Conservation (phyloP, 352 stramenopile genomes). For the Pythium aquatile region DNA sequence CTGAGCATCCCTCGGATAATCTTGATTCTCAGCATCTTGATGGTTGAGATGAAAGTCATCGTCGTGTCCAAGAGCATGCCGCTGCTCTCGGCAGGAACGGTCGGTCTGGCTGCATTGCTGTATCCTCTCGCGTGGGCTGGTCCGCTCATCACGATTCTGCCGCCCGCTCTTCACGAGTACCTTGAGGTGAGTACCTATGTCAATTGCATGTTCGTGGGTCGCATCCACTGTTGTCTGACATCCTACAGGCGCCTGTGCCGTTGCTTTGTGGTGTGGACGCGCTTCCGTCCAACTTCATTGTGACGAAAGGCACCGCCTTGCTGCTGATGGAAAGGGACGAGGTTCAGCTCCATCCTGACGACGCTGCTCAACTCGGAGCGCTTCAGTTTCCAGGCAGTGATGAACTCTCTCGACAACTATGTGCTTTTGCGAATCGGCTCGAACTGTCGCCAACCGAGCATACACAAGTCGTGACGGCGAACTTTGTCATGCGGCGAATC, state of each 20-base stretch:
- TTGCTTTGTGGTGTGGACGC: constrained; percentile 25
- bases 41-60: constrained; percentile 33
- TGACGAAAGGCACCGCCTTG: constrained; percentile 24
- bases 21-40: constrained; percentile 14
- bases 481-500: constrained; percentile 20
- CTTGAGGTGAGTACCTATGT: constrained; percentile 16
- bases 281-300: constrained; percentile 15
- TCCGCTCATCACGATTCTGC: constrained; percentile 28
- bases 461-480: constrained; percentile 1
- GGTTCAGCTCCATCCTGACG: constrained; percentile 21
- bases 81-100: constrained; percentile 18
- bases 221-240: background rate
- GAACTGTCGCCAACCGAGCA: background rate
- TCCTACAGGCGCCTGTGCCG: constrained; percentile 24
- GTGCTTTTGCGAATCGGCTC: constrained; percentile 7
- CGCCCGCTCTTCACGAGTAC: constrained; percentile 23
- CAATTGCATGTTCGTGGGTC: too few relatives aligned
- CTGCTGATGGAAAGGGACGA: constrained; percentile 19
- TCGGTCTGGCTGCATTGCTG: constrained; percentile 19
- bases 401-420: constrained; percentile 13
- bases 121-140: constrained; percentile 26
- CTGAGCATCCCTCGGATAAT: constrained; percentile 18
- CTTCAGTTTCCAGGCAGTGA: constrained; percentile 24
- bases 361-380: constrained; percentile 18
- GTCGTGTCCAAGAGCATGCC: constrained; percentile 24